Conservation (phyloP, 192 early-diverging fungal species). For the Entomortierella chlamydospora region DNA sequence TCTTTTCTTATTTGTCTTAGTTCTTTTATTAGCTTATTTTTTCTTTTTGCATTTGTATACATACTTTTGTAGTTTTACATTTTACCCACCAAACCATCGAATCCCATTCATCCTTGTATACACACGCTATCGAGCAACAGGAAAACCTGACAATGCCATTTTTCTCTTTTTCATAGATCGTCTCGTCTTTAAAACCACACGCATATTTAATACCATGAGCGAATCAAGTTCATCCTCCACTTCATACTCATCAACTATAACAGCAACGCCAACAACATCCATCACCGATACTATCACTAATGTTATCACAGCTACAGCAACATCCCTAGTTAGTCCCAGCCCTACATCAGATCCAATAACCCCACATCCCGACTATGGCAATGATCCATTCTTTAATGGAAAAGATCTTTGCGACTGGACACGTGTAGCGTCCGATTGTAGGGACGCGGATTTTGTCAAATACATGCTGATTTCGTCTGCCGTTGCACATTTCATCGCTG, state of each 20-base stretch:
- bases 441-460: conserved; percentile 28
- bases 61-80: no score
- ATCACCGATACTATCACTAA: conserved; percentile 12
- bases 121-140: no score
- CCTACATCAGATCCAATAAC: no score
- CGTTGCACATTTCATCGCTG: conserved; percentile 24
- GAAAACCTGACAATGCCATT: neutral
- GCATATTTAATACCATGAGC: conserved; percentile 25
- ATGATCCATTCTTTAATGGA: conserved; percentile 1
- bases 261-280: conserved; percentile 4
- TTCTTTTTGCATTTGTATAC: no score
- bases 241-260: neutral
- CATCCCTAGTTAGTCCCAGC: neutral
- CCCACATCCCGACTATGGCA: no score
- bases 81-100: no score
- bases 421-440: conserved; percentile 13
- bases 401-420: conserved; percentile 41
- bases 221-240: conserved; percentile 14
- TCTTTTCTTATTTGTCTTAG: no score
- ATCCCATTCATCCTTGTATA: no score
- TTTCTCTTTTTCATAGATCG: neutral
- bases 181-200: neutral
- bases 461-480: conserved; percentile 30
- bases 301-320: neutral
- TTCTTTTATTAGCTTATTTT: no score